Base-by-base conservation (phyloP, 2,329 filamentous ascomycete species). In the Didymella segeticola region DNA sequence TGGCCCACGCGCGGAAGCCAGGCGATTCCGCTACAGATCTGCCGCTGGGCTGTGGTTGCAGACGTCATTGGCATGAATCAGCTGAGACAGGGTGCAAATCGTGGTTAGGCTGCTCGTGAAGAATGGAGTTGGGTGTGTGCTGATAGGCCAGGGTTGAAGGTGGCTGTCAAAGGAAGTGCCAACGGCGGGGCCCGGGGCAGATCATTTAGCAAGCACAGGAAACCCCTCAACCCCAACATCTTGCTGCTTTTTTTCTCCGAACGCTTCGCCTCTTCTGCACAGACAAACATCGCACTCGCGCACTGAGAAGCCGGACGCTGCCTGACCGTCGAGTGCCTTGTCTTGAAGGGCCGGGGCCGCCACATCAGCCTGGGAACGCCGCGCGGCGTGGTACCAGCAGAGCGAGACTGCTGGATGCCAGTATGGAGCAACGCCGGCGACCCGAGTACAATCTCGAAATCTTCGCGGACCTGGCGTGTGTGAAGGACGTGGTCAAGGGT, bases 401-500 rank as follows among this genome's bases (percentile, higher is more conserved):
- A n/a, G 34, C 51, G 38, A 25, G 34, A 41, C 52, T 54, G 62
- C 63, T 59, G 55, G n/a, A 65, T 69, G 66, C 65, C 56, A 71
- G 19, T 56, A 89, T 89, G 86, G 86, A 89, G 66, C 80, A 80
- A 74, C 82, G 83, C 73, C 80, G 80, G 66, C 86, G 90, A 54
- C 91, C 91, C 67, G 92, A 97, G 77, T 96, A 96, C 79, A 91
- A 90, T 64, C 85, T 99, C 73, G 93, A 97, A 74, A 88, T 96
- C 71, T 96, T 97, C 74, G 90, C 93, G 54, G 95, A 98, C 77
- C 90, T 91, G 45, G 85, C 86, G 36, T 95, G 89, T 49, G 91
- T 97, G 62, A 91, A 90, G 75, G 93, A 98, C 72, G 89, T 98
- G 49, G 88, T 98, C 59, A 93, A 93, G 86, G 93, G 93, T 93